Evolutionary conservation across 257 asterid genomes (phyloP).

Genomic region (Solanum piurae): DNA sequence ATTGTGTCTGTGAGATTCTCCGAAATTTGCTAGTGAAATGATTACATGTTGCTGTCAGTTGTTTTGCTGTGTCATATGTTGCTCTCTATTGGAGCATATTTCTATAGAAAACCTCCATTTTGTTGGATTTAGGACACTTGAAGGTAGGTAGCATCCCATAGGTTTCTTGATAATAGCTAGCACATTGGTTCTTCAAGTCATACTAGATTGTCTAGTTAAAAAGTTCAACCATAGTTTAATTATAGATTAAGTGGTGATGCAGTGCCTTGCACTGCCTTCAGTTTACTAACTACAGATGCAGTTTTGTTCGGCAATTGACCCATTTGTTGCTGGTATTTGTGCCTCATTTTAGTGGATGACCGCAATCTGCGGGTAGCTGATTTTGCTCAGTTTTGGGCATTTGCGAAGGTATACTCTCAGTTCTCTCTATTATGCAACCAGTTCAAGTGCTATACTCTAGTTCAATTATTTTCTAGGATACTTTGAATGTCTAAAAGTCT

Average conservation of each 20-base stretch:
- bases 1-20: background rate
- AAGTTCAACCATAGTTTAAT: conserved; percentile 31
- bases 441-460: conserved; percentile 28
- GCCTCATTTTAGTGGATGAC: conserved; percentile 99
- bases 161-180: conserved; percentile 16
- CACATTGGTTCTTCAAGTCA: conserved; percentile 3
- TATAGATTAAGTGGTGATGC: conserved; percentile 70
- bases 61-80: background rate
- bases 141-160: background rate
- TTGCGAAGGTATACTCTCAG: conserved; percentile 94
- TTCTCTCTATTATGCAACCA: conserved; percentile 48
- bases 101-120: background rate
- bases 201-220: conserved; percentile 27
- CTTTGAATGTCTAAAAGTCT: conserved; percentile 16
- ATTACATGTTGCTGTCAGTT: background rate
- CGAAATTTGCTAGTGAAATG: background rate
- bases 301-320: conserved; percentile 91
- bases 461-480: conserved; percentile 21
- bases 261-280: conserved; percentile 79
- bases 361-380: conserved; percentile 99
- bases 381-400: conserved; percentile 99
- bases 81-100: background rate
- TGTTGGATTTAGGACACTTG: background rate
- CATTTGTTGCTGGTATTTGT: conserved; percentile 96
- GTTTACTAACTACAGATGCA: conserved; percentile 93